phyloP scores from a whole-genome alignment of 345 rosid species.

The Noccaea bulbosa region DNA sequence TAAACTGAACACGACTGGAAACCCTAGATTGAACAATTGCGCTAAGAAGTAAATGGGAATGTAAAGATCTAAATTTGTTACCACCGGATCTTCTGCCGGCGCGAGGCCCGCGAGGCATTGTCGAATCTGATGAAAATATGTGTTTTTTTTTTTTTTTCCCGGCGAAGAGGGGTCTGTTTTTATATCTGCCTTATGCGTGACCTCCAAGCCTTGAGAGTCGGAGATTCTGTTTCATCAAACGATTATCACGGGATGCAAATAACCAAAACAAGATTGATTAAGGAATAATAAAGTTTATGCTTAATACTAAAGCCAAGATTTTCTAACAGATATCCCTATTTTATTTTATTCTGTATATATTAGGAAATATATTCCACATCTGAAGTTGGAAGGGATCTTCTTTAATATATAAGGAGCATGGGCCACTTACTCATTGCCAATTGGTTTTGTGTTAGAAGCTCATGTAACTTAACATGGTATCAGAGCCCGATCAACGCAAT shows the following conservation, averaged over 20 bases:
- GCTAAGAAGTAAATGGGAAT: not conserved
- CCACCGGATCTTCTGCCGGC: not conserved
- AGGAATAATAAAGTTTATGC: not conserved
- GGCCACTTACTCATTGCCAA: no score
- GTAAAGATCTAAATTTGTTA: not conserved
- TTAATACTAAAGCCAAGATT: not conserved
- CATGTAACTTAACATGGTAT: no score
- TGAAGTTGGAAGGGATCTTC: no score
- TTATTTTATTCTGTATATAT: no score
- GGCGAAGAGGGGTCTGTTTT: slow-evolving; percentile 1
- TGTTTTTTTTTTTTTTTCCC: not conserved
- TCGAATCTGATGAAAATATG: slow-evolving; percentile 3
- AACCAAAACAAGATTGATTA: not conserved
- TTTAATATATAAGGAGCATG: no score
- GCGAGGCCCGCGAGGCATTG: slow-evolving; percentile 17
- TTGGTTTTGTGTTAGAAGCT: no score
- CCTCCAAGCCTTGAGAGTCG: slow-evolving; percentile 21
- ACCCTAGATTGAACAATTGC: slow-evolving; percentile 8
- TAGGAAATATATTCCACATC: no score
- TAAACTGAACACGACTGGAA: not conserved
- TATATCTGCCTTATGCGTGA: slow-evolving; percentile 18
- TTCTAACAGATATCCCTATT: not conserved
- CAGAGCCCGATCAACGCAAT: no score
- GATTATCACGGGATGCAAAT: not conserved
- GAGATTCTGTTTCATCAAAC: slow-evolving; percentile 8